Base-by-base conservation (phyloP, 1,284 basidiomycete genomes). In the Apiotrichum porosum region DNA sequence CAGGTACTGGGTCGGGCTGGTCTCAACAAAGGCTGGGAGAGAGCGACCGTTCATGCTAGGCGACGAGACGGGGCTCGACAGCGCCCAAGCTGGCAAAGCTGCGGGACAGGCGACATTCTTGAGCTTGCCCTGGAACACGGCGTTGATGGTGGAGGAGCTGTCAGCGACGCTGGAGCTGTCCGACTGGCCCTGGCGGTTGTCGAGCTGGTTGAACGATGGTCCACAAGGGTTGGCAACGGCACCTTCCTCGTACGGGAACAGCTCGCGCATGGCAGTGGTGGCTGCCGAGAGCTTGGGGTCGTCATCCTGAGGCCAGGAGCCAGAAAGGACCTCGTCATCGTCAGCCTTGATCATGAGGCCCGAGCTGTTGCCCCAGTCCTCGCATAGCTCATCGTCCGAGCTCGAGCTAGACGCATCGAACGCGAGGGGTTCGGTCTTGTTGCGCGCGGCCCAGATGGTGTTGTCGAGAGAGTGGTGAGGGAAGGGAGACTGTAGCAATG, bases 391-490 rank as follows among this genome's bases (percentile, higher is more conserved):
- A 31, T 71, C 69, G 40, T 68, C 69, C 23, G 61, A 64, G 51
- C 63, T 66, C 22, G 65, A 65, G 47, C 60, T 63, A 2, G 64
- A 65, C 37, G 65, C 57, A 26, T 61, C 49, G 13, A 55, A 46
- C 18, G 50, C 42, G 34, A 57, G 37, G 1, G 44, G 45, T 19
- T 63, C 63, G 15, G 55, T 35, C 15, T 51, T 52, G 32, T 31
- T 39, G 3, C 65, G 58, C 6, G 58, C 65, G 4, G 56, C 60
- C 69, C 69, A 71, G 19, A 59, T 64, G 13, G 69, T 68, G 50
- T 71, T 71, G 53, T 71, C 69, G 18, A 71, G 61, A 6, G 67
- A 68, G 46, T 71, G 69, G n/a, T 58, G 64, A 3, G 69, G 69
- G 54, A 68, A 71, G 9, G 66, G 65, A n/a, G 69, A 66, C 22